phyloP scores from a whole-genome alignment of 306 rosid genomes.

The Canavalia gladiata region DNA sequence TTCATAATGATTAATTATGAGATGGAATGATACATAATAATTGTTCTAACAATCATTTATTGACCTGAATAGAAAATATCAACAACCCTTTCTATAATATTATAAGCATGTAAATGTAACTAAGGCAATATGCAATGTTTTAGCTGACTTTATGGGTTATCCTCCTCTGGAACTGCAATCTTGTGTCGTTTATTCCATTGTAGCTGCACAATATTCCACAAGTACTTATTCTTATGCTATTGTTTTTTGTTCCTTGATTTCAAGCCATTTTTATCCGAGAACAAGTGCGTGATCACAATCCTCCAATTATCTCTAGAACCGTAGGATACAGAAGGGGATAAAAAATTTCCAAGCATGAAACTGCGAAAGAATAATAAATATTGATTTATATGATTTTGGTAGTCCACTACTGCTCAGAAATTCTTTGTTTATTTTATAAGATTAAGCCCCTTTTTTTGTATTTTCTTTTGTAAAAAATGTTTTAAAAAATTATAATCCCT shows the following conservation, averaged over 20 bases:
- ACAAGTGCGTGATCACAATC: no score
- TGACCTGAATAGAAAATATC: constrained; percentile 19
- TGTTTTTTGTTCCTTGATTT: neutral
- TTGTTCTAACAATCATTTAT: constrained; percentile 12
- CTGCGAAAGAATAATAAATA: no score
- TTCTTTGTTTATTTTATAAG: no score
- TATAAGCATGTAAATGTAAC: neutral
- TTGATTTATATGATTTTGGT: no score
- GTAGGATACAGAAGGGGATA: no score
- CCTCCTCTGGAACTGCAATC: neutral
- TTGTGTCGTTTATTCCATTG: neutral
- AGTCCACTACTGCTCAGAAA: no score
- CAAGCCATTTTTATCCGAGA: no score
- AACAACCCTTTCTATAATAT: neutral
- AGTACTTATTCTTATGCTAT: constrained; percentile 5
- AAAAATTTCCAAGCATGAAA: no score
- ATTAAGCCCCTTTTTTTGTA: no score
- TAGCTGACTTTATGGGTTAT: neutral
- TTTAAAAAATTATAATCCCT: no score
- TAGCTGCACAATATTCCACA: neutral
- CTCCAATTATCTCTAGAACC: no score
- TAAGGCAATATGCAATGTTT: neutral
- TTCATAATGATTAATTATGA: neutral
- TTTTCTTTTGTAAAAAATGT: no score
- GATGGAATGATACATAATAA: constrained; percentile 5